Percentiles rank a stretch among this genome's conserved stretches.
Conservation (phyloP, 352 stramenopile species). For the Thraustotheca clavata region DNA sequence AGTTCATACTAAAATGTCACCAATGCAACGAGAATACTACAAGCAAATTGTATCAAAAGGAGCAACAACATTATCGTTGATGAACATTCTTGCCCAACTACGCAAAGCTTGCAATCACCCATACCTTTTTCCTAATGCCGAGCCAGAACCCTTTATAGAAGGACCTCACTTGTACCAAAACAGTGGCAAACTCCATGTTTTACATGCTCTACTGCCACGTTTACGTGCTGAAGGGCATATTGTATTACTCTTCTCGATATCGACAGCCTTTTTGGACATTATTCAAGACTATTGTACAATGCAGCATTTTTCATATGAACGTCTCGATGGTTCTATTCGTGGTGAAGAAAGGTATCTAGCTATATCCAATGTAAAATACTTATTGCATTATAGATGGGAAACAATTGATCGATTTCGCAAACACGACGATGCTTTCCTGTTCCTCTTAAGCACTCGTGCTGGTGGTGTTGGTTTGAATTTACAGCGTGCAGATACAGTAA, state of each 20-base stretch:
- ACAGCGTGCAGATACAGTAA: slow-evolving; percentile 61
- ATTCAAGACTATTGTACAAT: slow-evolving; percentile 74
- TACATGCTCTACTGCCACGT: slow-evolving; percentile 74
- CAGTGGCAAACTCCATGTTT: slow-evolving; percentile 75
- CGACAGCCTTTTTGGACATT: slow-evolving; percentile 63
- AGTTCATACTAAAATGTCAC: slow-evolving; percentile 61
- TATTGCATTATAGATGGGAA: slow-evolving; percentile 34
- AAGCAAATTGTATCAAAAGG: slow-evolving; percentile 62
- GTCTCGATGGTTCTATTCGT: slow-evolving; percentile 63
- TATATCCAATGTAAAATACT: background rate
- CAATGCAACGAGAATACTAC: slow-evolving; percentile 77
- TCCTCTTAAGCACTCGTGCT: slow-evolving; percentile 66
- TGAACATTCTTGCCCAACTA: slow-evolving; percentile 96
- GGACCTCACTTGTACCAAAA: slow-evolving; percentile 62
- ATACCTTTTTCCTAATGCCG: slow-evolving; percentile 88
- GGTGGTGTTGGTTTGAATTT: slow-evolving; percentile 64
- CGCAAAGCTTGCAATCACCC: slow-evolving; percentile 73
- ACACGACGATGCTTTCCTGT: slow-evolving; percentile 85
- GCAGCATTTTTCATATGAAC: slow-evolving; percentile 66
- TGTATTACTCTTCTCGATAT: slow-evolving; percentile 76
- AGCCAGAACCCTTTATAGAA: slow-evolving; percentile 67
- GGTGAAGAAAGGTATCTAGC: slow-evolving; percentile 49
- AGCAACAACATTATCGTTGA: slow-evolving; percentile 64
- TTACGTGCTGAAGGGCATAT: slow-evolving; percentile 77
- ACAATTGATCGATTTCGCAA: slow-evolving; percentile 74